Conservation (phyloP, 1,139 yeast genomes). For the Meyerozyma smithsonii region DNA sequence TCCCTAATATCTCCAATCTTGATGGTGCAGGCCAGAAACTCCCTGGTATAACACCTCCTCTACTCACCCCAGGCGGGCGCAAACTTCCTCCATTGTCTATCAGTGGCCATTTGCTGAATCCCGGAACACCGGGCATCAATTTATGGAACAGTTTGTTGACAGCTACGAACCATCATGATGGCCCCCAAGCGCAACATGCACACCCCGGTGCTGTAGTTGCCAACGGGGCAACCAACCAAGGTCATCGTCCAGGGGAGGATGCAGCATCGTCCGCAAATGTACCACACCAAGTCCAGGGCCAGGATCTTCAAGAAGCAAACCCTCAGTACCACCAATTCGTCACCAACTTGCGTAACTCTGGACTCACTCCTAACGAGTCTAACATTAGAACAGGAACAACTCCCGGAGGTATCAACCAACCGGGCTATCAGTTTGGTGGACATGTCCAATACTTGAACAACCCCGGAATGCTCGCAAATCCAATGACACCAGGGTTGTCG, state of each 20-base stretch:
- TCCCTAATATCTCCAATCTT: constrained; percentile 28
- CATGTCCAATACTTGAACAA: constrained; percentile 40
- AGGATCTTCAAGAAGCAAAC: constrained; percentile 3
- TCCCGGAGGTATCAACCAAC: constrained; percentile 30
- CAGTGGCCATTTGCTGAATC: constrained; percentile 29
- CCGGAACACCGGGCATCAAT: constrained; percentile 48
- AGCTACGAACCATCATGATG: constrained; percentile 25
- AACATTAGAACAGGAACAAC: constrained; percentile 63
- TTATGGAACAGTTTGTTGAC: constrained; percentile 45
- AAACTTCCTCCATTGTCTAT: constrained; percentile 55
- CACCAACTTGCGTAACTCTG: constrained; percentile 43
- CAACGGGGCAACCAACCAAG: constrained; percentile 4
- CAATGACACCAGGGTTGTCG: constrained; percentile 39
- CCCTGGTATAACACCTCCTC: constrained; percentile 49
- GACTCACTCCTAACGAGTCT: constrained; percentile 68
- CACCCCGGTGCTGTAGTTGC: constrained; percentile 2
- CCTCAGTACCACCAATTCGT: constrained; percentile 23
- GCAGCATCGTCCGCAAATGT: constrained; percentile 6
- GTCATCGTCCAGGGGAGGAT: neutral
- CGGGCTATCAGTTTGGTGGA: constrained; percentile 17
- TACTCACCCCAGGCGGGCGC: constrained; percentile 59
- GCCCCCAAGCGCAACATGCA: constrained; percentile 7
- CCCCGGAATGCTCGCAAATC: constrained; percentile 38
- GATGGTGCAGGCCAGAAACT: constrained; percentile 20
- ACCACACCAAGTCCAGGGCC: constrained; percentile 5